A percentile compares a stretch with the other conserved stretches of the same genome.
Conservation (phyloP, 2,329 filamentous ascomycete genomes). For the Aureobasidium namibiae region DNA sequence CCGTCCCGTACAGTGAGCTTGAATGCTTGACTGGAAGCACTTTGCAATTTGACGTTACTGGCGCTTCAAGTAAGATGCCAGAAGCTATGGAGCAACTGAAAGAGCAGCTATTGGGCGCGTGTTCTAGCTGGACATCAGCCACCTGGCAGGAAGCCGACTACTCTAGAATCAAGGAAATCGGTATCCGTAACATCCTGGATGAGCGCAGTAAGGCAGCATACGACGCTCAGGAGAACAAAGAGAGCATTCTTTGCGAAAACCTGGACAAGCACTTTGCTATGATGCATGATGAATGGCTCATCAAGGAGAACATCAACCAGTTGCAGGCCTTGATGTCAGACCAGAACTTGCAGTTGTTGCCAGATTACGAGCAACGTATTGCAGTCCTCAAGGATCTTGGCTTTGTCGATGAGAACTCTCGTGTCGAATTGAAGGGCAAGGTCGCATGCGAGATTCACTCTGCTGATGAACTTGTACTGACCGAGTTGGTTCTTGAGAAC, state of each 20-base stretch:
- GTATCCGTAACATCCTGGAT: slow-evolving; percentile 69
- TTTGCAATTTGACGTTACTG: slow-evolving; percentile 30
- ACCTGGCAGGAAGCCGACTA: slow-evolving; percentile 82
- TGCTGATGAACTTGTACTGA: slow-evolving; percentile 90
- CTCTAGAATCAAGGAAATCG: slow-evolving; percentile 70
- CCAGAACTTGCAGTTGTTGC: slow-evolving; percentile 89
- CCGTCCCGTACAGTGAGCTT: slow-evolving; percentile 67
- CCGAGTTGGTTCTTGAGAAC: slow-evolving; percentile 93
- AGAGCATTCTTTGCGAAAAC: slow-evolving; percentile 59
- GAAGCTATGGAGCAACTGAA: slow-evolving; percentile 54
- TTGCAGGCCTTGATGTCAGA: slow-evolving; percentile 86
- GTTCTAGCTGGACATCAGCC: slow-evolving; percentile 62
- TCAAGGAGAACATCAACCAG: slow-evolving; percentile 85
- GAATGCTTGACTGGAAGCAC: slow-evolving; percentile 73
- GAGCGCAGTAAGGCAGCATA: slow-evolving; percentile 57
- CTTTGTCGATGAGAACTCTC: slow-evolving; percentile 79
- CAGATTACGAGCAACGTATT: slow-evolving; percentile 93
- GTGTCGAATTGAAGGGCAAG: slow-evolving; percentile 94
- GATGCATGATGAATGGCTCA: slow-evolving; percentile 93
- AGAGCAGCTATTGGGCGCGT: slow-evolving; percentile 60
- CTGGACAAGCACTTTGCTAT: slow-evolving; percentile 93
- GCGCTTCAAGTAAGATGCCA: slow-evolving; percentile 31
- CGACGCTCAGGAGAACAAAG: slow-evolving; percentile 53
- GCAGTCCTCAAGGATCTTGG: slow-evolving; percentile 83
- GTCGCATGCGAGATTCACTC: slow-evolving; percentile 98